Evolutionary conservation across 371 early-diverging fungal genomes (phyloP).

Genomic region (Chytridium lagenaria): DNA sequence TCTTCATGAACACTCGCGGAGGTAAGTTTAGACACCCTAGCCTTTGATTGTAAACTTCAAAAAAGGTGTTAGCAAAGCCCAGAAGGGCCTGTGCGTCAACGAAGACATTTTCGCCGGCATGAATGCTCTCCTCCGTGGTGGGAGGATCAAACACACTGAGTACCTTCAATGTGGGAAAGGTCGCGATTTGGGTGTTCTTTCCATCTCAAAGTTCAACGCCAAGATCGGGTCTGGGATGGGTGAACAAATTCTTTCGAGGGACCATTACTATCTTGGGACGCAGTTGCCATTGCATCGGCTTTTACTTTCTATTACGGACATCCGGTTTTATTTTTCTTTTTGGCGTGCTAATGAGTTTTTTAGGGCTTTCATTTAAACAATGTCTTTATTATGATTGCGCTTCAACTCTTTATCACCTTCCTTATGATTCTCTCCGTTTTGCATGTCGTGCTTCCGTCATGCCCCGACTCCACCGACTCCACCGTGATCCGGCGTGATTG

Average conservation of each 20-base stretch:
- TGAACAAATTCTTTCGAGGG: slow-evolving; percentile 90
- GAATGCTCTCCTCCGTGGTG: slow-evolving; percentile 85
- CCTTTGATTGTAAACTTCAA: too few relatives aligned
- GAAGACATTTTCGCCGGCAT: slow-evolving; percentile 94
- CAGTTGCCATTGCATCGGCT: slow-evolving; percentile 84
- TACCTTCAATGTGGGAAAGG: slow-evolving; percentile 94
- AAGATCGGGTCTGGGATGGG: slow-evolving; percentile 95
- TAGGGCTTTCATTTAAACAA: slow-evolving; percentile 90
- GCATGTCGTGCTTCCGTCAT: slow-evolving; percentile 64
- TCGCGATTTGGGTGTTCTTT: slow-evolving; percentile 87
- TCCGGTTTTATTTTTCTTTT: slow-evolving; percentile 16
- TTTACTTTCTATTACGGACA: slow-evolving; percentile 71
- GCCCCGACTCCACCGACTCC: slow-evolving; percentile 55
- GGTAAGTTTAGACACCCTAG: too few relatives aligned
- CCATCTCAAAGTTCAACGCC: slow-evolving; percentile 86
- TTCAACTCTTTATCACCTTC: slow-evolving; percentile 83
- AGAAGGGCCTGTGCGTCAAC: slow-evolving; percentile 89
- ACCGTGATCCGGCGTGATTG: slow-evolving; percentile 65
- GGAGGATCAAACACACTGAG: slow-evolving; percentile 89
- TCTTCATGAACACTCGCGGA: slow-evolving; percentile 88
- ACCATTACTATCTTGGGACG: slow-evolving; percentile 86
- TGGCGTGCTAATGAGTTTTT: not conserved
- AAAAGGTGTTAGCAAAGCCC: slow-evolving; percentile 83
- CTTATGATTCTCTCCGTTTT: slow-evolving; percentile 77
- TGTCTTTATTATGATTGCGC: slow-evolving; percentile 84